These are phyloP conservation scores for Kodamaea jinghongensis DNA, from an alignment of 805 yeast species.

Conservation along the genomic window DNA sequence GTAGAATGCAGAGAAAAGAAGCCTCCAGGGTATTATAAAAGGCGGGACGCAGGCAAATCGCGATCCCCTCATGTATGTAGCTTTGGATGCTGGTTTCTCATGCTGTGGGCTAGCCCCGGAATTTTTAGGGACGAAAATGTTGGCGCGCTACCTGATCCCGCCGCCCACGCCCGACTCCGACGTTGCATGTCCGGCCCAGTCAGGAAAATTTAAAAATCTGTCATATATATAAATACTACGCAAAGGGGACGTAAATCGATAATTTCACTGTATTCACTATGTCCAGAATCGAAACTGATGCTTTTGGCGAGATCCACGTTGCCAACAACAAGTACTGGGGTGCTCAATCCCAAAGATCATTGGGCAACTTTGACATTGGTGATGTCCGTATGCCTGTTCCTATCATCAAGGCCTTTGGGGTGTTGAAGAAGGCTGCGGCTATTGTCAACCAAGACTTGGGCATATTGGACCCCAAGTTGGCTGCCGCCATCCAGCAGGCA, in stretches of 20 bases:
- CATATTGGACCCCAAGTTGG: conserved; percentile 29
- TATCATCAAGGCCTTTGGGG: conserved; percentile 34
- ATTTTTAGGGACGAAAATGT: background rate
- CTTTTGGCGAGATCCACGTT: conserved; percentile 38
- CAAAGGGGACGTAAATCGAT: conserved; percentile 1
- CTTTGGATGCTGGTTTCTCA: too few relatives aligned
- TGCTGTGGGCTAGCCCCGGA: conserved; percentile 2
- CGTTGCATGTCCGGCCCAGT: too few relatives aligned
- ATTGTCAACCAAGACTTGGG: conserved; percentile 35
- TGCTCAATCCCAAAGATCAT: conserved; percentile 39
- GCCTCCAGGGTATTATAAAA: conserved; percentile 11
- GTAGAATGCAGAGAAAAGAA: conserved; percentile 23
- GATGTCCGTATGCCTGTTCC: conserved; percentile 37
- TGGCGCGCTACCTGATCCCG: too few relatives aligned
- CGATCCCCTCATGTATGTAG: too few relatives aligned
- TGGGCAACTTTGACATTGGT: conserved; percentile 38
- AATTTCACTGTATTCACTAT: conserved; percentile 4
- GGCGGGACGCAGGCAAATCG: too few relatives aligned
- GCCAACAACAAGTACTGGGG: conserved; percentile 37
- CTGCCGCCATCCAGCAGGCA: conserved; percentile 34
- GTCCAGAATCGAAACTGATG: conserved; percentile 35
- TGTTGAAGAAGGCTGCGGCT: conserved; percentile 39
- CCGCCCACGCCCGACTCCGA: too few relatives aligned
- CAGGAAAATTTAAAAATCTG: too few relatives aligned
- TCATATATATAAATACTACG: conserved; percentile 1